phyloP scores from a whole-genome alignment of 2,329 filamentous ascomycete species.

The Clonostachys solani region DNA sequence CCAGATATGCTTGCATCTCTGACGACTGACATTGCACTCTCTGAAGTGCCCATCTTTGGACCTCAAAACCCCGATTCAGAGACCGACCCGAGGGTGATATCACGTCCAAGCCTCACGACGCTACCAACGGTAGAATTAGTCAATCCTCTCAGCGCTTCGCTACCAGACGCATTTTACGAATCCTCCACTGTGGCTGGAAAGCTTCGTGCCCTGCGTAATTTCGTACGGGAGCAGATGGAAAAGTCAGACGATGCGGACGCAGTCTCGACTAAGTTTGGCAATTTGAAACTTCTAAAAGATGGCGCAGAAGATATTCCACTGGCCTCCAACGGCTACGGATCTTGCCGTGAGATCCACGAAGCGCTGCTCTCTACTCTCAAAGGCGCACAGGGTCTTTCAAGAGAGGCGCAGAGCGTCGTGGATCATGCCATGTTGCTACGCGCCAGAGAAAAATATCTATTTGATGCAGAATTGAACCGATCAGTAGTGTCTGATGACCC shows the following conservation, averaged over 20 bases:
- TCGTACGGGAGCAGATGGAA: slow-evolving; percentile 21
- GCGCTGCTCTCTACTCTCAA: slow-evolving; percentile 40
- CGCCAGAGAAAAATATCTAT: slow-evolving; percentile 58
- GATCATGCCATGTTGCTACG: slow-evolving; percentile 57
- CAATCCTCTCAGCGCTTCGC: slow-evolving; percentile 21
- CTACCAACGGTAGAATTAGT: slow-evolving; percentile 28
- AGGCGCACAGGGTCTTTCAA: slow-evolving; percentile 40
- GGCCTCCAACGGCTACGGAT: slow-evolving; percentile 31
- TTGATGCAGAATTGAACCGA: slow-evolving; percentile 61
- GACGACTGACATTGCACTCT: slow-evolving; percentile 46
- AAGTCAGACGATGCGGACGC: slow-evolving; percentile 12
- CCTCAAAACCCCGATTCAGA: slow-evolving; percentile 37
- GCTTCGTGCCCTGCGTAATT: slow-evolving; percentile 38
- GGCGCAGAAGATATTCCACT: slow-evolving; percentile 28
- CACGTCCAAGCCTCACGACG: neutral
- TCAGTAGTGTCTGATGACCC: slow-evolving; percentile 66
- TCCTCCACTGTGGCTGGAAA: slow-evolving; percentile 42
- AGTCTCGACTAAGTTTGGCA: slow-evolving; percentile 13
- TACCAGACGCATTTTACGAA: slow-evolving; percentile 35
- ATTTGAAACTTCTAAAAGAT: slow-evolving; percentile 18
- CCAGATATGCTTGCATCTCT: slow-evolving; percentile 49
- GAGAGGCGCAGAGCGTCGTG: slow-evolving; percentile 44
- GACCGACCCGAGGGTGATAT: slow-evolving; percentile 27
- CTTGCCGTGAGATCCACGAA: slow-evolving; percentile 56
- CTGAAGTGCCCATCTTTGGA: slow-evolving; percentile 54